A percentile compares a stretch with the other conserved stretches of the same genome.
phyloP scores from a whole-genome alignment of 192 early-diverging fungal species.

The Backusella morwellensis region DNA sequence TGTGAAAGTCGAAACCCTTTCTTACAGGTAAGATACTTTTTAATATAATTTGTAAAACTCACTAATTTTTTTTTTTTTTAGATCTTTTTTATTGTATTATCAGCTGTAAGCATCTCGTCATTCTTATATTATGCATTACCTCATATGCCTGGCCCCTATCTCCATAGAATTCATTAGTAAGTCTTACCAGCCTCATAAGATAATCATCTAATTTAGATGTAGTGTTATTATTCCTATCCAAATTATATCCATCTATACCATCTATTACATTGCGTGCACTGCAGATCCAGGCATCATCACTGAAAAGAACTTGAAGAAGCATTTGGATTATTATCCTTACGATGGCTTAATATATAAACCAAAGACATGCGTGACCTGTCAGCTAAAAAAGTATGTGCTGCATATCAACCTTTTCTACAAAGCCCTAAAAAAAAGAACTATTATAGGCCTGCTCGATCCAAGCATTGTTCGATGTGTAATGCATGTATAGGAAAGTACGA shows the following conservation, averaged over 20 bases:
- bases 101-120: conserved; percentile 17
- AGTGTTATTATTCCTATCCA: conserved; percentile 43
- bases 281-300: conserved; percentile 48
- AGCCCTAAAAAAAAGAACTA: not conserved
- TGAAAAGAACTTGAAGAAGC: conserved; percentile 36
- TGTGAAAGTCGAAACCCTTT: conserved; percentile 37
- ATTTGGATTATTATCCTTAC: conserved; percentile 42
- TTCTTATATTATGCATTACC: conserved; percentile 29
- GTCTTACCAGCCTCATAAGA: too few relatives aligned
- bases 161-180: conserved; percentile 36
- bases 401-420: not conserved
- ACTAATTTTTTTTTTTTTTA: conserved; percentile 3
- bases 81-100: conserved; percentile 32
- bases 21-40: conserved; percentile 19
- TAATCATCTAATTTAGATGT: not conserved
- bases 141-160: conserved; percentile 35
- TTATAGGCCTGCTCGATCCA: conserved; percentile 51
- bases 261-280: conserved; percentile 44
- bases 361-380: conserved; percentile 51
- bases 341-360: conserved; percentile 48
- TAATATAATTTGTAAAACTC: not conserved
- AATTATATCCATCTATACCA: conserved; percentile 43
- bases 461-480: conserved; percentile 56
- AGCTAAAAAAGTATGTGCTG: conserved; percentile 44
- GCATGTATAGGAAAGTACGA: conserved; percentile 46